Base-by-base conservation (phyloP, 768 basidiomycete species). In the Pisolithus tinctorius region DNA sequence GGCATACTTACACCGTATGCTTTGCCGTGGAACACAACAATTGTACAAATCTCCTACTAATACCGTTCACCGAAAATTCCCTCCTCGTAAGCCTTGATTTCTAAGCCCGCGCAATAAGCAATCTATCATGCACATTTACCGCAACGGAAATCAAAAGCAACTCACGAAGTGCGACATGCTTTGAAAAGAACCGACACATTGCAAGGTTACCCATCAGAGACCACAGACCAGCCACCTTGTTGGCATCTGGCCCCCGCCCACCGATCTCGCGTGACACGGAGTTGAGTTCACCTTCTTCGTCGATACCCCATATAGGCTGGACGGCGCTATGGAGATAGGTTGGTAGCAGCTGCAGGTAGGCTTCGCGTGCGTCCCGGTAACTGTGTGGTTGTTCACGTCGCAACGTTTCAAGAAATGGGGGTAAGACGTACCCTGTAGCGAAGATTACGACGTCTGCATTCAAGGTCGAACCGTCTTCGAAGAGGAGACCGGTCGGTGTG, bases 1-100 rank as follows among this genome's bases (percentile, higher is more conserved):
- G 20, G 20, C 20, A 20, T 20, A 20, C 20, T 20, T 20, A 20
- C 20, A 20, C 20, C 20, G 20, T 20, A 20, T 20, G 20, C 20
- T 20, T 20, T 20, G 20, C 20, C 20, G 20, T 20, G 20, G 23
- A 41, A 8, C 2, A 11, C n/a, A 41, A 17, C 3, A 38, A 38
- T 17, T 13, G 37, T 38, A 13, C n/a, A 38, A 5, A 17, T 17
- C 23, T n/a, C 14, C n/a, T 41, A 4, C 17, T 43, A 31, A 38
- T 65, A 64, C 20, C 59, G 63, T 50, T 26, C 47, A 13, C 63
- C 54, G 4, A 67, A 72, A 31, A 81, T 9, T 1, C 72, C 72
- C 52, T 80, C 79, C 53, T 84, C 77, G 26, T 76, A 75, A 0
- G 84, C 84, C 61, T 84, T 86, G 62, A 87, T 86, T 67, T 86